Evolutionary conservation across 345 rosid genomes (phyloP).

Genomic region (Crucihimalaya himalaica): DNA sequence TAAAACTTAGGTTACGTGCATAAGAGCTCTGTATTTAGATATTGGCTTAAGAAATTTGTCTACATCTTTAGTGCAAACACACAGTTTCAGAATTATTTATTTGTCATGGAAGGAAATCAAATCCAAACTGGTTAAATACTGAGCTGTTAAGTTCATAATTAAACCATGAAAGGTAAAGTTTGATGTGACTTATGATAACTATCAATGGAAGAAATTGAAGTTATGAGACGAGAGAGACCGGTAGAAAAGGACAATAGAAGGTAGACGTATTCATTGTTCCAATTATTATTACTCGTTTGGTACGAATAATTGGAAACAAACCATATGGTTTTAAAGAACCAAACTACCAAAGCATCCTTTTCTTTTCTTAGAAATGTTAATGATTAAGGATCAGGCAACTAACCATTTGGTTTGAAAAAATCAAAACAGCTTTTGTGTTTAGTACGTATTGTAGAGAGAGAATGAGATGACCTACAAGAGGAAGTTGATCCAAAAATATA

Average conservation of each 20-base stretch:
- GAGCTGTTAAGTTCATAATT: neutral
- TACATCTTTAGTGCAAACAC: neutral
- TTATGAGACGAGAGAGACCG: neutral
- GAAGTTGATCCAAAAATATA: neutral
- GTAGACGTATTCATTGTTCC: neutral
- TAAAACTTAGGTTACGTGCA: neutral
- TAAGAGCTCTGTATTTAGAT: slow-evolving; percentile 7
- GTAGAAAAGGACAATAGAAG: neutral
- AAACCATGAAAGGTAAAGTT: neutral
- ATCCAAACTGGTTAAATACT: neutral
- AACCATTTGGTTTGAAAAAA: neutral
- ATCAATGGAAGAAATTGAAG: neutral
- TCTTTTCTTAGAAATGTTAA: no score
- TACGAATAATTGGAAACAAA: neutral
- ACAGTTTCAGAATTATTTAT: neutral
- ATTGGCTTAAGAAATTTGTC: neutral
- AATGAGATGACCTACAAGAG: no score
- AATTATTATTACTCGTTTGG: neutral
- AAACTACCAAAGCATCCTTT: no score
- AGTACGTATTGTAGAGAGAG: no score
- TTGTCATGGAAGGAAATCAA: neutral
- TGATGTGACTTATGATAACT: neutral
- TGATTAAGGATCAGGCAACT: neutral
- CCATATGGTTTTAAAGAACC: neutral
- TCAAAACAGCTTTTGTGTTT: no score